Evolutionary conservation across 2,329 filamentous ascomycete genomes (phyloP), one percentile per base, ranked within the genome.

Genomic region (Cercospora nicotianae): DNA sequence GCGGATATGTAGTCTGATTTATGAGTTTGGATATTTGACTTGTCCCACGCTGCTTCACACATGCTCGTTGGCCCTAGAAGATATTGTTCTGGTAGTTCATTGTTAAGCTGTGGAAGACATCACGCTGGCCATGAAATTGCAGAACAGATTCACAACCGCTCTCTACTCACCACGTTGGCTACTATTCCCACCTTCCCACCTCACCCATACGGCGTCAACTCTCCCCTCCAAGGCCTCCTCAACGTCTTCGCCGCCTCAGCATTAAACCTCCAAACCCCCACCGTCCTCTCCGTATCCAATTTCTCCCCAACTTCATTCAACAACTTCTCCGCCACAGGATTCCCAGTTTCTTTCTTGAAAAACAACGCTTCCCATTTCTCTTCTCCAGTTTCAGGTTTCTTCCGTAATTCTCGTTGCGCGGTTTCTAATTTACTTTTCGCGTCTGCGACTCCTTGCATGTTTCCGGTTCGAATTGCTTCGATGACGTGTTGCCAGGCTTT

Each of bases 191-290:
- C 12, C 10, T 16, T 36, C 5, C 12, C 33, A 36, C 33, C 26
- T 39, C 33, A 39, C 2, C 33, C 33, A 39, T 16, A 39, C 1
- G 76, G 76, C 45, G 76, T 76, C 69, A 77, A 64, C 3, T 67
- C 45, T 1, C 70, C 72, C 66, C 76, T 71, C 73, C 74, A 78
- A n/a, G 76, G 76, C 55, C 73, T 71, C 60, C 75, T 64, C 53
- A 75, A 45, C 6, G 59, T 66, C 55, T 63, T 69, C 7, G 81
- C 84, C 72, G 83, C 84, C 65, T 81, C 77, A 64, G 81, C 76
- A 78, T 90, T 86, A 76, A 89, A 91, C 69, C 85, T 81, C 90
- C 90, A 92, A 36, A 91, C 83, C 0, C 90, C 90, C 65, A 86
- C 86, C 1, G 89, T 91, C 78, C 88, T 87, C 57, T 86, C 84